Evolutionary conservation across 2,329 filamentous ascomycete species (phyloP).

Genomic region (Aspergillus piperis): DNA sequence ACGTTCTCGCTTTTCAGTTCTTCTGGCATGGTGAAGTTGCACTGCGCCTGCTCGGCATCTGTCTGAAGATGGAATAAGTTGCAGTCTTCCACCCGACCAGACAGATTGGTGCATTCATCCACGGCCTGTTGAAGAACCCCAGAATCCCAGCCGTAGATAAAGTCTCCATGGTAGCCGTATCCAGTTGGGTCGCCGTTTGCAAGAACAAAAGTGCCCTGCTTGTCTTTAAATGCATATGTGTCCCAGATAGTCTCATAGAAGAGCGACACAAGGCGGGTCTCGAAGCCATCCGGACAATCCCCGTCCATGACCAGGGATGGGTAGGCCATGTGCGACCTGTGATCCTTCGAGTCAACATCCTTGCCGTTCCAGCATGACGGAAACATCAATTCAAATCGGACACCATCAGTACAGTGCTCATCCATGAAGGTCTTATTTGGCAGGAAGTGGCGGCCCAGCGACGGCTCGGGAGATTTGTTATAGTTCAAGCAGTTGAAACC

Average conservation of each 20-base stretch:
- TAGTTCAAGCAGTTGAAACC: slow-evolving; percentile 98
- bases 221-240: slow-evolving; percentile 64
- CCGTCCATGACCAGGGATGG: slow-evolving; percentile 76
- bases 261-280: slow-evolving; percentile 69
- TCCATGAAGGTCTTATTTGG: slow-evolving; percentile 81
- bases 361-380: slow-evolving; percentile 85
- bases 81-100: slow-evolving; percentile 72
- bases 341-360: slow-evolving; percentile 55
- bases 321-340: slow-evolving; percentile 72
- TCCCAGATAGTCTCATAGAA: slow-evolving; percentile 87
- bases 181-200: slow-evolving; percentile 77
- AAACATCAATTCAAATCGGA: slow-evolving; percentile 84
- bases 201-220: slow-evolving; percentile 70
- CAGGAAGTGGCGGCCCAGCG: slow-evolving; percentile 78
- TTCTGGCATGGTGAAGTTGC: slow-evolving; percentile 63
- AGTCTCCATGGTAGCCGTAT: slow-evolving; percentile 75
- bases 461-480: slow-evolving; percentile 62
- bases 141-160: slow-evolving; percentile 75
- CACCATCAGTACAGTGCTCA: slow-evolving; percentile 74
- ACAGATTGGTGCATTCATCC: slow-evolving; percentile 69
- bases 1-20: slow-evolving; percentile 62
- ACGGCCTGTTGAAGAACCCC: slow-evolving; percentile 71
- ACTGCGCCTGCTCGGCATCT: slow-evolving; percentile 57
- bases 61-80: slow-evolving; percentile 65
- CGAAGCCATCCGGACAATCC: slow-evolving; percentile 69